phyloP scores from a whole-genome alignment of 164 flowering plant species.

The Stephania yunnanensis region DNA sequence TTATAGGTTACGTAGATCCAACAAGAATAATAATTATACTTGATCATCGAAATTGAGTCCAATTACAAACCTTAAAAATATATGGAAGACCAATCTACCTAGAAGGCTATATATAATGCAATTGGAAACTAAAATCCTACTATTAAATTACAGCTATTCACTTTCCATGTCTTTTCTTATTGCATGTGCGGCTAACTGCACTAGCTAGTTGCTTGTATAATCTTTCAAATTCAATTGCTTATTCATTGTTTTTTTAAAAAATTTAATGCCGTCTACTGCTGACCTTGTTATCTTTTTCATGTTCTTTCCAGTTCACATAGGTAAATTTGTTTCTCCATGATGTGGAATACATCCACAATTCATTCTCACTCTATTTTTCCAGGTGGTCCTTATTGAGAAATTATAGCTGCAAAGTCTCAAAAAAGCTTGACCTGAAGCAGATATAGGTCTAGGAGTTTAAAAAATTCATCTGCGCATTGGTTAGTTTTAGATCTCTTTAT shows the following conservation, averaged over 20 bases:
- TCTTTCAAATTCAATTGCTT: background rate
- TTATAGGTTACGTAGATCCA: background rate
- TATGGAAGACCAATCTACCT: no score
- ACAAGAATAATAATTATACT: no score
- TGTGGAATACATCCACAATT: background rate
- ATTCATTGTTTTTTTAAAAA: background rate
- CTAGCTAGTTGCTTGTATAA: background rate
- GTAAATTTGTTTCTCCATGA: background rate
- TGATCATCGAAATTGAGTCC: no score
- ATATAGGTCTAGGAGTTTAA: slow-evolving; percentile 63
- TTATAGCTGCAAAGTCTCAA: slow-evolving; percentile 88
- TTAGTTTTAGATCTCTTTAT: slow-evolving; percentile 32
- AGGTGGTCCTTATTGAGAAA: slow-evolving; percentile 99
- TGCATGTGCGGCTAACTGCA: background rate
- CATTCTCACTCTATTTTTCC: slow-evolving; percentile 9
- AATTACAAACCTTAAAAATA: no score
- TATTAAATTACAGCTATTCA: no score
- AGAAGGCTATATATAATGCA: no score
- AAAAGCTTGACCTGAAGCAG: slow-evolving; percentile 90
- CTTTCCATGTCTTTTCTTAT: no score
- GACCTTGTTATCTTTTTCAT: background rate
- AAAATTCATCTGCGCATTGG: slow-evolving; percentile 83
- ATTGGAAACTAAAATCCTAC: no score
- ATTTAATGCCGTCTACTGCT: background rate
- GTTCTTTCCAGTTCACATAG: background rate